Conservation (phyloP, 2,329 filamentous ascomycete genomes). For the Helotiales sp. region DNA sequence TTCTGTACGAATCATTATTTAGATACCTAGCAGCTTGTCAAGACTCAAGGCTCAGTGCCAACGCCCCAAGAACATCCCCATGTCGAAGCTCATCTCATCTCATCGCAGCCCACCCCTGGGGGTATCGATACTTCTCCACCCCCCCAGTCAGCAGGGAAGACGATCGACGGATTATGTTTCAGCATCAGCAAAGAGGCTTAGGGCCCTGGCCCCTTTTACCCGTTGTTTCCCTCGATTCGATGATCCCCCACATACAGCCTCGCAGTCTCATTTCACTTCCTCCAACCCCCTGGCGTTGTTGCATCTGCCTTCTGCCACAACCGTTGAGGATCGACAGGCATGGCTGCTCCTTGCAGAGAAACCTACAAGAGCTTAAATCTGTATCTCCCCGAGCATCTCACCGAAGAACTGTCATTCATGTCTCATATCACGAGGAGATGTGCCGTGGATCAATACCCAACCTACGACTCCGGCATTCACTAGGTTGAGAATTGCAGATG, state of each 20-base stretch:
- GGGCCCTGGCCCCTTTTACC: background rate
- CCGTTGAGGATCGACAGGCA: slow-evolving; percentile 7
- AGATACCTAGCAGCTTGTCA: background rate
- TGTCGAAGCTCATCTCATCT: slow-evolving; percentile 15
- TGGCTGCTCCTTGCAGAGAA: background rate
- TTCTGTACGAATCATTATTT: background rate
- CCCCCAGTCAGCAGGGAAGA: background rate
- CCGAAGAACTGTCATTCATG: slow-evolving; percentile 14
- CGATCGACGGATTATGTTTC: slow-evolving; percentile 20
- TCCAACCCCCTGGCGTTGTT: background rate
- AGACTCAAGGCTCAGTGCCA: background rate
- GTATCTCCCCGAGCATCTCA: slow-evolving; percentile 12
- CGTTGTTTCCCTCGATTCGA: background rate
- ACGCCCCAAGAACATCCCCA: background rate
- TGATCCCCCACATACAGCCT: slow-evolving; percentile 21
- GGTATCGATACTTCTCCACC: background rate
- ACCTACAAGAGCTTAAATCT: slow-evolving; percentile 7
- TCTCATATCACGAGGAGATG: slow-evolving; percentile 22
- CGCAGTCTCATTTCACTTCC: slow-evolving; percentile 1
- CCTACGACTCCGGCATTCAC: background rate
- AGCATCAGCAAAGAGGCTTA: slow-evolving; percentile 8
- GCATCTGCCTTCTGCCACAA: background rate
- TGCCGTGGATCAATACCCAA: slow-evolving; percentile 6
- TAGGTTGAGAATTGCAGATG: background rate
- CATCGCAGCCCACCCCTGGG: background rate